Conservation (phyloP, 164 flowering plant species). For the Piper betle region DNA sequence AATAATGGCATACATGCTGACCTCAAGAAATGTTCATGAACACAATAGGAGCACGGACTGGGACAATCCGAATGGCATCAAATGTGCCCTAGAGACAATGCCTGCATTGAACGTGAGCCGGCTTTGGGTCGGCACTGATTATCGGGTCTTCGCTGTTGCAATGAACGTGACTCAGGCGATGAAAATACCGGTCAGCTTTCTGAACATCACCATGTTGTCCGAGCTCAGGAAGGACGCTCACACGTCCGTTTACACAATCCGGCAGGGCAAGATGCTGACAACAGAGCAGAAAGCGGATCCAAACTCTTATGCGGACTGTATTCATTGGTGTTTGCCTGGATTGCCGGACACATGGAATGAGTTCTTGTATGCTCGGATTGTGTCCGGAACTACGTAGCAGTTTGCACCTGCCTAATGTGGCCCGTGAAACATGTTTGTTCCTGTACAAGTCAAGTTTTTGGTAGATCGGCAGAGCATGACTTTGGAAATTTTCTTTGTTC, state of each 20-base stretch:
- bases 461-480: too few species aligned
- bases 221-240: constrained; percentile 89
- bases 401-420: too few species aligned
- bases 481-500: too few species aligned
- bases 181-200: constrained; percentile 49
- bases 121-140: constrained; percentile 62
- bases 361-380: constrained; percentile 53
- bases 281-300: constrained; percentile 63
- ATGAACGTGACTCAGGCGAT: constrained; percentile 38
- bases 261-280: constrained; percentile 58
- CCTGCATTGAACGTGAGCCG: constrained; percentile 46
- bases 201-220: constrained; percentile 70
- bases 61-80: constrained; percentile 72
- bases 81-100: constrained; percentile 63
- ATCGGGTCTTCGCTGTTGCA: constrained; percentile 40
- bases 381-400: constrained; percentile 12
- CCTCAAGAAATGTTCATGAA: not conserved
- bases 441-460: too few species aligned
- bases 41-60: constrained; percentile 65
- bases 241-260: constrained; percentile 58
- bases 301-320: constrained; percentile 57
- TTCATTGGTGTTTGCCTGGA: constrained; percentile 95
- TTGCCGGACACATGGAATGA: constrained; percentile 96
- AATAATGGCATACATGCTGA: not conserved
- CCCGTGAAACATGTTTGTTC: too few species aligned